These are phyloP conservation scores for Carex pumila DNA, from an alignment of 176 grass and related monocot species.

Conservation along the genomic window DNA sequence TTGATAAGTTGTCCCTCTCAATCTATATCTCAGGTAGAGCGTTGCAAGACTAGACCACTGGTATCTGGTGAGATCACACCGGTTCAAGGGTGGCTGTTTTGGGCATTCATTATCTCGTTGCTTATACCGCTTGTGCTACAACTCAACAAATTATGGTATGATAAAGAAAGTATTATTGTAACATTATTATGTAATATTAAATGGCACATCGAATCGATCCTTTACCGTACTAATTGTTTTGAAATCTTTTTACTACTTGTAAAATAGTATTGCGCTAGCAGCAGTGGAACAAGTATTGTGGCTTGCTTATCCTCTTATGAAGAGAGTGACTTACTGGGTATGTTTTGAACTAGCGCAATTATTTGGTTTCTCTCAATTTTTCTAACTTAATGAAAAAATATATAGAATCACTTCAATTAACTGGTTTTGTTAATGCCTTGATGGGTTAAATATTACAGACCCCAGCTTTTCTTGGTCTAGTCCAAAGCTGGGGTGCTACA, in stretches of 20 bases:
- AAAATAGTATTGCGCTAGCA: neutral
- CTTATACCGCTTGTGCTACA: neutral
- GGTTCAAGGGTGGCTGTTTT: conserved; percentile 5
- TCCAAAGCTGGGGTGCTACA: conserved; percentile 25
- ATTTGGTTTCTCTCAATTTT: no score
- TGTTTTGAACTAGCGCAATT: no score
- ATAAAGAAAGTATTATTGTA: neutral
- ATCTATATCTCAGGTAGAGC: neutral
- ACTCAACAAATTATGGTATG: conserved; percentile 10
- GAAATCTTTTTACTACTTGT: neutral
- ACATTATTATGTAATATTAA: neutral
- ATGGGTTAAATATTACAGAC: conserved; percentile 14
- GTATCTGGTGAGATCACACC: neutral
- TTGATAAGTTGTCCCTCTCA: neutral
- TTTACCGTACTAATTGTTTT: neutral
- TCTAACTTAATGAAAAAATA: no score
- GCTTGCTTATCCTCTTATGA: conserved; percentile 43
- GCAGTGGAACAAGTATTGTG: neutral
- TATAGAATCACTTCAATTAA: neutral
- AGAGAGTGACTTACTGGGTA: conserved; percentile 25
- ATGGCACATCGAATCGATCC: neutral
- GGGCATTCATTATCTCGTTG: neutral
- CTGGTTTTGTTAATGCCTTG: neutral
- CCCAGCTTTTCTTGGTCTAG: conserved; percentile 39
- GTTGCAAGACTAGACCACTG: conserved; percentile 7